These are phyloP conservation scores for Alternaria incomplexa DNA, from an alignment of 2,329 filamentous ascomycete genomes.

Conservation along the genomic window DNA sequence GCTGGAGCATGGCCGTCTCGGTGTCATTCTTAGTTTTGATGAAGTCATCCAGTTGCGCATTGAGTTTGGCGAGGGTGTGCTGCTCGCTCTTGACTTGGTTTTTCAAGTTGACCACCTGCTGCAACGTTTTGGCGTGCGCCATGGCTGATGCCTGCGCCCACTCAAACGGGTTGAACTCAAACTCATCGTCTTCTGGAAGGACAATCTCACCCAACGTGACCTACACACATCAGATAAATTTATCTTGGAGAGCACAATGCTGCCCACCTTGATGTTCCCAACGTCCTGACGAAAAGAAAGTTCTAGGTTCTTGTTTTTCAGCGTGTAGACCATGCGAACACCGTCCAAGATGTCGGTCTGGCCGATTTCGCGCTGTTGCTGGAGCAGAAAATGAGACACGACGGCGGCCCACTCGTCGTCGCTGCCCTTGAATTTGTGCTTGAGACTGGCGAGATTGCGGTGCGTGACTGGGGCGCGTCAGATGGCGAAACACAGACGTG, in stretches of 20 bases:
- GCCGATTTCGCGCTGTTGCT: slow-evolving; percentile 47
- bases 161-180: slow-evolving; percentile 69
- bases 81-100: slow-evolving; percentile 58
- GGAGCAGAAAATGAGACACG: slow-evolving; percentile 63
- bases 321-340: slow-evolving; percentile 65
- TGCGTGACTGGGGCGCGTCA: slow-evolving; percentile 43
- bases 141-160: slow-evolving; percentile 70
- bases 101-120: slow-evolving; percentile 53
- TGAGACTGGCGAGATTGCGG: slow-evolving; percentile 37
- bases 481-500: slow-evolving; percentile 17
- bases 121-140: slow-evolving; percentile 54
- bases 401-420: slow-evolving; percentile 70
- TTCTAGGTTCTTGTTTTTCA: slow-evolving; percentile 60
- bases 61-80: slow-evolving; percentile 63
- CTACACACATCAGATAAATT: slow-evolving; percentile 15
- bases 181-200: slow-evolving; percentile 61
- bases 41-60: slow-evolving; percentile 69
- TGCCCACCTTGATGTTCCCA: slow-evolving; percentile 69
- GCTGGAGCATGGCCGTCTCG: slow-evolving; percentile 70
- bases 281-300: slow-evolving; percentile 68
- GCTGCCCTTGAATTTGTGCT: slow-evolving; percentile 44
- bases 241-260: not conserved
- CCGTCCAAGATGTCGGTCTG: slow-evolving; percentile 58
- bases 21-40: slow-evolving; percentile 69
- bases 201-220: slow-evolving; percentile 69